Base-by-base conservation (phyloP, 306 rosid genomes). In the Macrotyloma uniflorum region DNA sequence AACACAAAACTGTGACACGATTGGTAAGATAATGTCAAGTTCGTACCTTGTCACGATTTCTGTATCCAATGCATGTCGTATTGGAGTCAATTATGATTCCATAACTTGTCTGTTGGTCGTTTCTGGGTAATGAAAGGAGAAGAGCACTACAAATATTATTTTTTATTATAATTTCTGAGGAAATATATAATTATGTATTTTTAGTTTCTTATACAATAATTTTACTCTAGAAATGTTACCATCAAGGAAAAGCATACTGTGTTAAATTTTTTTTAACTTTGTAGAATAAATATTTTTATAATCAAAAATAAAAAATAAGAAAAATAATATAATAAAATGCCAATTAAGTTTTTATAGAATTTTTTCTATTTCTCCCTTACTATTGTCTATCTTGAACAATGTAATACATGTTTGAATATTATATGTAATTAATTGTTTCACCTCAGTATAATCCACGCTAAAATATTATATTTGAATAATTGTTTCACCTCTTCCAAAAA, bases 31-130 rank as follows among this genome's bases (percentile, higher is more conserved):
- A 26, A 35, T 0, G 18, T 0, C 14, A 50, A 18, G 16, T 68
- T 69, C 63, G 35, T 67, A 71, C 51, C 67, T 77, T 53, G 13
- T 45, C 75, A 73, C 55, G 0, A n/a, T 5, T 50, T 8, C 6
- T 30, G 26, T 30, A 30, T 14, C 4, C 22, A 13, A 46, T 38
- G 55, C 51, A 36, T 36, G 47, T 20, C 32, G 67, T 16, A 8
- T 61, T 32, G 43, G 43, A 61, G 6, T 3, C 43, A 16, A 61
- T 61, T 61, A 28, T 28, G 0, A 24, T 24, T 54, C 16, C 32
- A 54, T 54, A 51, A 19, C 58, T 19, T 47, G 53, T 16, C 58
- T n/a, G 54, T 42, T 42, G 13, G 15, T 49, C 22, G 64, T 26
- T 58, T 24, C 4, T 6, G 19, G 9, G 63, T 23, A 5, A 57